These are phyloP conservation scores for Aegilops sharonensis DNA, from an alignment of 176 grass and related monocot species.

Conservation along the genomic window DNA sequence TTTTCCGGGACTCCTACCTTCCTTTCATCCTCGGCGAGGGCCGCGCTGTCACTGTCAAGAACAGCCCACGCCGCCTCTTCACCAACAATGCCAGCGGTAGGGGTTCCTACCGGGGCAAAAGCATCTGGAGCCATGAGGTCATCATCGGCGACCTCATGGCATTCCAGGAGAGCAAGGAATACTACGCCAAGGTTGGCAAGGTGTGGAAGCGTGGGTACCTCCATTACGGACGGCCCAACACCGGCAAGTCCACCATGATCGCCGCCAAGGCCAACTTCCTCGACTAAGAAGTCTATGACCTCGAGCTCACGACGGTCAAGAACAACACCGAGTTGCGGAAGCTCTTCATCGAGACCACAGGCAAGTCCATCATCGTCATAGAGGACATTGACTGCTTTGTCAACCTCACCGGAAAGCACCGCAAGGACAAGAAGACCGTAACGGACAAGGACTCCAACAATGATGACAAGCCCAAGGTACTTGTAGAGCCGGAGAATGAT, in stretches of 20 bases:
- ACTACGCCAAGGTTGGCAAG: background rate
- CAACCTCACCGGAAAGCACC: constrained; percentile 50
- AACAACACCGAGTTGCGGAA: constrained; percentile 59
- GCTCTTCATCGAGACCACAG: constrained; percentile 60
- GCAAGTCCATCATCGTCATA: constrained; percentile 64
- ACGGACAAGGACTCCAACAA: background rate
- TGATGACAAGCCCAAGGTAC: background rate
- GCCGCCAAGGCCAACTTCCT: background rate
- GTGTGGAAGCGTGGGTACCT: background rate
- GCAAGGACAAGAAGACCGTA: background rate
- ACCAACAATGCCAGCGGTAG: constrained; percentile 14
- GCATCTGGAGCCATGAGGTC: background rate
- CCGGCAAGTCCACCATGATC: background rate
- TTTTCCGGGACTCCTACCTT: background rate
- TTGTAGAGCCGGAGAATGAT: background rate
- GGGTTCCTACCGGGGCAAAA: background rate
- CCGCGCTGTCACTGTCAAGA: background rate
- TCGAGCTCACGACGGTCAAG: background rate
- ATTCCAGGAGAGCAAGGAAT: background rate
- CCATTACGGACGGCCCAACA: background rate
- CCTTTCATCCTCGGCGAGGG: constrained; percentile 12
- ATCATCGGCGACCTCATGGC: background rate
- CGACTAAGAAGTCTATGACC: background rate
- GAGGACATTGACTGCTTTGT: constrained; percentile 68
- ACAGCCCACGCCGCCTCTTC: constrained; percentile 25